Base-by-base conservation (phyloP, 1,139 yeast genomes). In the Yamadazyma kanchanaburiensis region DNA sequence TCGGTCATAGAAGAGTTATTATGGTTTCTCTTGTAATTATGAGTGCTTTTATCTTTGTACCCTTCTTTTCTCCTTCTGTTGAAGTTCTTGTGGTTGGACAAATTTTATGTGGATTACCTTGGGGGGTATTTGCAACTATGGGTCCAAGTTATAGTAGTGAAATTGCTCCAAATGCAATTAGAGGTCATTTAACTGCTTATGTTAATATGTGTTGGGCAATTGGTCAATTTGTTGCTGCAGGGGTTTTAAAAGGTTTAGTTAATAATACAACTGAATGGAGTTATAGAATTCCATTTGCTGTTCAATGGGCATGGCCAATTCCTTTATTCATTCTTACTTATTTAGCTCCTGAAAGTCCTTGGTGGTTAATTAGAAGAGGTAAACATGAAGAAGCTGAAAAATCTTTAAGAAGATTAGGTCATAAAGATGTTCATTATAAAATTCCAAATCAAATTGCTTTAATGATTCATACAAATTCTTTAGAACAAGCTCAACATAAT, bases 161-260 rank as follows among this genome's bases (percentile, higher is more conserved):
- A 40, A 46, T 53, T 8, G 38, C 45, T 30, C 57, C 56, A 4
- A 27, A 44, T 27, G 42, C 44, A 6, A 39, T 53, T 24, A 38
- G 58, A 33, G 56, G 56, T 18, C 48, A 50, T 27, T 40, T 52
- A 28, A 44, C 58, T 22, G 51, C 60, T 19, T 52, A 48, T 31
- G 54, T 53, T 21, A 55, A 54, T 37, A 42, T 54, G 44, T 53
- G 57, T 37, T 55, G 59, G 59, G 60, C 55, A 27, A 50, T 48
- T 28, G 60, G 60, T 25, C 60, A 55, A 34, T 53, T 55, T 33
- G 39, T 55, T 24, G 50, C 57, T 24, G 55, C 55, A 22, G 57
- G 56, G 16, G 55, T 51, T 5, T 43, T 53, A 25, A 38, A 50
- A 38, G 56, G 45, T 6, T 35, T 51, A 23, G 49, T 48, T 8